phyloP scores from a whole-genome alignment of 2,329 filamentous ascomycete genomes.

The Aspergillus pseudotamarii region DNA sequence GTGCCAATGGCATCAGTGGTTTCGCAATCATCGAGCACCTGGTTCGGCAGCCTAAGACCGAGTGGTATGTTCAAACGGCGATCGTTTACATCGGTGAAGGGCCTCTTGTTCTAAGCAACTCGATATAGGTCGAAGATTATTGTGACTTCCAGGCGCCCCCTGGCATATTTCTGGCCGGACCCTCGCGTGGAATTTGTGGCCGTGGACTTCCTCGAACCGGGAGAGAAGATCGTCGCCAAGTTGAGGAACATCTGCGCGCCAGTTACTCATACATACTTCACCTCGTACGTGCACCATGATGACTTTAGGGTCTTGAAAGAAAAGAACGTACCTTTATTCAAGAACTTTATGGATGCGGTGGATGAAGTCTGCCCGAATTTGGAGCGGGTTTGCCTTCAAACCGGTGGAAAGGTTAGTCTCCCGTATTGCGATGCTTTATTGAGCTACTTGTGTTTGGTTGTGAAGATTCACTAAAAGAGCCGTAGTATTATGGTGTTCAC shows the following conservation, averaged over 20 bases:
- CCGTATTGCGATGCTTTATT: too few relatives aligned
- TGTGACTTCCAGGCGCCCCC: slow-evolving; percentile 30
- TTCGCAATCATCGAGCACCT: slow-evolving; percentile 39
- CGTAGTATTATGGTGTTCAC: slow-evolving; percentile 33
- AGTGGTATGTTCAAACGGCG: slow-evolving; percentile 1
- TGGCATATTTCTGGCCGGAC: slow-evolving; percentile 26
- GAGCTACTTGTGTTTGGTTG: fast-evolving
- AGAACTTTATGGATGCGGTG: slow-evolving; percentile 36
- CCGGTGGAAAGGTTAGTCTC: slow-evolving; percentile 31
- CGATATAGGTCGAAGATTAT: slow-evolving; percentile 30
- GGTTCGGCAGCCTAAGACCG: slow-evolving; percentile 23
- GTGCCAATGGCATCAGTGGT: slow-evolving; percentile 40
- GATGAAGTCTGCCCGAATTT: slow-evolving; percentile 26
- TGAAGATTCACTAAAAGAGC: background rate
- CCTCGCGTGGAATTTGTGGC: slow-evolving; percentile 35
- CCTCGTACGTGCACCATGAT: slow-evolving; percentile 37
- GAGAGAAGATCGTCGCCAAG: slow-evolving; percentile 19
- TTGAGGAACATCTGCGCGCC: slow-evolving; percentile 25
- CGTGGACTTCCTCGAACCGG: slow-evolving; percentile 30
- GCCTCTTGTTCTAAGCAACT: background rate
- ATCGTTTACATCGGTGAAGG: background rate
- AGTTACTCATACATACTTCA: slow-evolving; percentile 40
- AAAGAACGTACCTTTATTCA: slow-evolving; percentile 33
- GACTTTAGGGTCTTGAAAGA: slow-evolving; percentile 30
- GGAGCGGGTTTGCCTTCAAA: slow-evolving; percentile 32